Evolutionary conservation across 768 basidiomycete genomes (phyloP), one percentile per base, ranked within the genome.

Genomic region (Mycena filopes): DNA sequence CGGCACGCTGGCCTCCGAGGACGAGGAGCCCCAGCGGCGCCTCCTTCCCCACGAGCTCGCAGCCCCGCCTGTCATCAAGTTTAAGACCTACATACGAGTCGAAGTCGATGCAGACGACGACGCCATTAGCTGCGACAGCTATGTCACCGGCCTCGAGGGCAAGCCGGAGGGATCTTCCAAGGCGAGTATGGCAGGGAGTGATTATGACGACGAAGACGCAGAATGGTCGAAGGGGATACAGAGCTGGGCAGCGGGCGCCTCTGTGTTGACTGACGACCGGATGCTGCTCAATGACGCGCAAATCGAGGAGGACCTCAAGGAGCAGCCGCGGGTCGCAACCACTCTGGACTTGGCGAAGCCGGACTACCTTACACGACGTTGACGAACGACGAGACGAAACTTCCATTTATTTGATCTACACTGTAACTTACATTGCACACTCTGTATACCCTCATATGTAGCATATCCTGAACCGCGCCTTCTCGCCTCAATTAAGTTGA

Each of bases 91-190:
- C 4, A 20, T 65, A 9, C 43, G 43, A 1, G 36, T 38, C 11
- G 50, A 29, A 13, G 42, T 25, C 51, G 48, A 46, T 21, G 62
- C 50, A 18, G 49, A 64, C 1, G 56, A 59, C 57, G 64, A 60
- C 40, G 51, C 40, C 29, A 47, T 65, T 40, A 65, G 64, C 51
- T 23, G 7, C 12, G 51, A 60, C 16, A 65, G 64, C 31, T 46
- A 65, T 12, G 55, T 59, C 28, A 42, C 64, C 2, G 64, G 57
- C 38, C 46, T 48, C 53, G 64, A 65, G 15, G 56, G 49, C 21
- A 26, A 59, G 25, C 53, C 64, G 4, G 64, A 60, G 11, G 55
- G 47, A 21, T 57, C 28, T 49, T 49, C 38, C 10, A 57, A 65
- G n/a, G 56, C 56, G 26, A 58, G 50, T 23, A 2, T 38, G 3